Base-by-base conservation (phyloP, 306 rosid genomes). In the Amphicarpaea edgeworthii region DNA sequence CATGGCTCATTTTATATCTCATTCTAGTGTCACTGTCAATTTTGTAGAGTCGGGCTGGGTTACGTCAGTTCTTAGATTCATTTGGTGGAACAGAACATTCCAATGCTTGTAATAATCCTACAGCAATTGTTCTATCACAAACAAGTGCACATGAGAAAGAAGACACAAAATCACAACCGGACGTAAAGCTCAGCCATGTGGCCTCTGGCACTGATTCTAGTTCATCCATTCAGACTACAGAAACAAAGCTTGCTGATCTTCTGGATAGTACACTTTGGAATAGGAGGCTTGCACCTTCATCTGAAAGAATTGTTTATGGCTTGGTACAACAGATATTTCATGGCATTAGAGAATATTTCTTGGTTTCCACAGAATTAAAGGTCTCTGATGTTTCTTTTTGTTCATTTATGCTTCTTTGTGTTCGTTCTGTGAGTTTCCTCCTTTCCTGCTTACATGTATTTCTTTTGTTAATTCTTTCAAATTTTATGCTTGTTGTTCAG, bases 181-280 rank as follows among this genome's bases (percentile, higher is more conserved):
- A 92, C 80, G 99, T 95, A 73, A 95, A 90, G 84, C 97, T 95
- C 71, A 92, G 99, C 77, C 97, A 92, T 64, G 78, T 95, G 84
- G 97, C 93, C 46, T 86, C 92, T 40, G 91, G 96, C 79, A 75
- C 78, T 32, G 99, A 95, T 86, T 80, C 93, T 43, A 66, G 85
- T 28, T 66, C 91, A 51, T 82, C 89, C 54, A 79, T 69, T 61
- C 97, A 90, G 60, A 81, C 96, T 20, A 77, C 95, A 16, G 99
- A 95, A 78, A 86, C 99, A 69, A 92, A 83, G 88, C 96, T 95
- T 77, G 99, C 96, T 54, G 99, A 95, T 82, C 97, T 95, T 83
- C 86, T 95, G 40, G 99, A 95, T 80, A 85, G 97, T 72, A 95
- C 99, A n/a, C 97, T 95, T 54, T 92, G 99, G 97, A 95, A 92